Conservation (phyloP, 106 monocot genomes). For the Dendrobium catenatum region DNA sequence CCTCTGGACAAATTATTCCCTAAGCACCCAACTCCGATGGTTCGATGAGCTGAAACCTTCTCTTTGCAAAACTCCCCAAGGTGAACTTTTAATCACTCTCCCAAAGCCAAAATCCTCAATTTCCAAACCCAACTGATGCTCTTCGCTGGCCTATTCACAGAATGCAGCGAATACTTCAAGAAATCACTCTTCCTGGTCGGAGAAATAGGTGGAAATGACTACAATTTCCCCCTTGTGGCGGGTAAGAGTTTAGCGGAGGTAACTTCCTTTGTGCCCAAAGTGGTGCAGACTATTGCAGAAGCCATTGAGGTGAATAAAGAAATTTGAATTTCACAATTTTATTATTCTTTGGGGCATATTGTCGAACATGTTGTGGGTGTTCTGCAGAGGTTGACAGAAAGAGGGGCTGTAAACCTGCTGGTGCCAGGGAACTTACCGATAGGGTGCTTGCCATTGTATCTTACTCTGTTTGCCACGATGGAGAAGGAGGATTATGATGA, state of each 20-base stretch:
- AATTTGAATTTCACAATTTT: neutral
- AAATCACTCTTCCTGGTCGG: constrained; percentile 38
- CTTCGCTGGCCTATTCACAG: neutral
- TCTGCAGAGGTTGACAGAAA: constrained; percentile 21
- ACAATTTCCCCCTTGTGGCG: constrained; percentile 19
- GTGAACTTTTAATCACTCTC: constrained; percentile 4
- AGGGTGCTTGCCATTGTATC: constrained; percentile 37
- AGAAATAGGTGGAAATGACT: constrained; percentile 61
- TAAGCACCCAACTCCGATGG: constrained; percentile 31
- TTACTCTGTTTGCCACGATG: constrained; percentile 14
- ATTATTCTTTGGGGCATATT: neutral
- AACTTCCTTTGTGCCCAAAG: constrained; percentile 22
- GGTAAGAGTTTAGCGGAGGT: constrained; percentile 18
- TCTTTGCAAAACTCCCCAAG: constrained; percentile 14
- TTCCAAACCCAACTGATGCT: neutral
- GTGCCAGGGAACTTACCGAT: constrained; percentile 54
- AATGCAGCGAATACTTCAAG: constrained; percentile 2
- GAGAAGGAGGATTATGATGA: constrained; percentile 28
- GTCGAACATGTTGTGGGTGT: neutral
- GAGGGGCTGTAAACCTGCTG: constrained; percentile 47
- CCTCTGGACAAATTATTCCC: constrained; percentile 15
- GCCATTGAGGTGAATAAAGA: neutral
- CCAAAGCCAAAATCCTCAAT: neutral
- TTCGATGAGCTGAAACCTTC: constrained; percentile 40
- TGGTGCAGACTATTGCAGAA: constrained; percentile 21